Evolutionary conservation across 2,329 filamentous ascomycete species (phyloP).

Genomic region (Elsinoe ampelina): DNA sequence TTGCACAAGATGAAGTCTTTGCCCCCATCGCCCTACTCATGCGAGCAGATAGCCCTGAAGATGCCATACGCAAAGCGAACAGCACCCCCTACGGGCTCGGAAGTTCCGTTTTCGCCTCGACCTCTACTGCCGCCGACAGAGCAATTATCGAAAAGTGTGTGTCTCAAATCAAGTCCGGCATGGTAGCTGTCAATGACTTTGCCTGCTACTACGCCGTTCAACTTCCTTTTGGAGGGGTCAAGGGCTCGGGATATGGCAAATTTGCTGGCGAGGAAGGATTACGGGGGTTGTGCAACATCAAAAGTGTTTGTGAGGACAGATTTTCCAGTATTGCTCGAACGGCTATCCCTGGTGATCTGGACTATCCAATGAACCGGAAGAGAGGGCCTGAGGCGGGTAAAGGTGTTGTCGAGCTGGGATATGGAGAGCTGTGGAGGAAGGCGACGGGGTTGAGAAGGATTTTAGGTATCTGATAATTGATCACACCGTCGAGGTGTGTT

Average conservation of each 20-base stretch:
- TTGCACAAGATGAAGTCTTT: conserved; percentile 87
- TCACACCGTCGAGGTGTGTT: not conserved
- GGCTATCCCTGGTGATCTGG: conserved; percentile 66
- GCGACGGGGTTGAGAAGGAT: conserved; percentile 34
- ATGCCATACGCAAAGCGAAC: conserved; percentile 73
- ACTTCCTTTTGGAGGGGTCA: conserved; percentile 86
- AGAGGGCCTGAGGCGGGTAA: conserved; percentile 33
- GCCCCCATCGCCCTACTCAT: conserved; percentile 83
- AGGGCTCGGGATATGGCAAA: conserved; percentile 78
- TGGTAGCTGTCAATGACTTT: conserved; percentile 95
- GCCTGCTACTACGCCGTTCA: conserved; percentile 88
- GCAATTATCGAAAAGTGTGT: conserved; percentile 57
- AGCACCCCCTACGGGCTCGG: conserved; percentile 78
- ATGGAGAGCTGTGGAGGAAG: conserved; percentile 34
- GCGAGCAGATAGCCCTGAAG: conserved; percentile 54
- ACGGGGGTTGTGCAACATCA: conserved; percentile 73
- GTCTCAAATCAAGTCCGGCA: conserved; percentile 64
- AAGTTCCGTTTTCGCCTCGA: conserved; percentile 71
- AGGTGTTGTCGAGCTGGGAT: conserved; percentile 41
- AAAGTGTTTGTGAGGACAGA: conserved; percentile 75
- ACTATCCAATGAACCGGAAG: conserved; percentile 59
- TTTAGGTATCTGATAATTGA: conserved; percentile 15
- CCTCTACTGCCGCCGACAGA: conserved; percentile 35
- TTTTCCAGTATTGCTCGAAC: conserved; percentile 53
- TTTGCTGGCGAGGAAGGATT: conserved; percentile 90